Conservation (phyloP, 2,329 filamentous ascomycete species). For the Cercospora sp. region DNA sequence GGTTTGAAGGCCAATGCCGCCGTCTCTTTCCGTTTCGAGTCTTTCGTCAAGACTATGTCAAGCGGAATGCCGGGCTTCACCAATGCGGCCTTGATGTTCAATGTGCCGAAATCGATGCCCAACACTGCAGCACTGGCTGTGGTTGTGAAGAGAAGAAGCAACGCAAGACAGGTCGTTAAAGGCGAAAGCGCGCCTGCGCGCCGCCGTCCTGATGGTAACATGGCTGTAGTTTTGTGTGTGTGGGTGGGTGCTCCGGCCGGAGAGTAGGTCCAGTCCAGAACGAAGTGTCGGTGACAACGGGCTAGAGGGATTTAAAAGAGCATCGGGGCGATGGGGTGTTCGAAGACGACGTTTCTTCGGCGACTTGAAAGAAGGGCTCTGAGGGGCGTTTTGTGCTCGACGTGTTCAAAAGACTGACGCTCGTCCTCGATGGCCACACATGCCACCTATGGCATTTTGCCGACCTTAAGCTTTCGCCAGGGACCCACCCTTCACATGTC, state of each 20-base stretch:
- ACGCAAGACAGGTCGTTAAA: constrained; percentile 25
- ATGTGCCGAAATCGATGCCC: constrained; percentile 90
- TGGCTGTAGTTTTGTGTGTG: constrained; percentile 18
- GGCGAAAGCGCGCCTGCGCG: constrained; percentile 31
- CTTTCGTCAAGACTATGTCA: constrained; percentile 96
- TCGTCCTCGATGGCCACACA: constrained; percentile 1
- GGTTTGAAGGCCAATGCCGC: constrained; percentile 94
- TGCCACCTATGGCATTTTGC: constrained; percentile 12
- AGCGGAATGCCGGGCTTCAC: constrained; percentile 97
- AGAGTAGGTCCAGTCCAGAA: background rate
- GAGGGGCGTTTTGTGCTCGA: constrained; percentile 6
- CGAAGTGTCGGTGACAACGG: constrained; percentile 2
- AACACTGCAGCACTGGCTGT: constrained; percentile 70
- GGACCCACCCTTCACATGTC: constrained; percentile 3
- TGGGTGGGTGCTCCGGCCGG: background rate
- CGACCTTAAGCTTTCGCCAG: constrained; percentile 3
- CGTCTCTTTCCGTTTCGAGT: constrained; percentile 92
- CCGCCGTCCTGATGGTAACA: constrained; percentile 32
- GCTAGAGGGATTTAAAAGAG: background rate
- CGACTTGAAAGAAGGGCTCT: background rate
- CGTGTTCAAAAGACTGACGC: constrained; percentile 12
- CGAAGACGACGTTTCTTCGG: background rate
- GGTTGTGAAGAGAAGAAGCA: constrained; percentile 58
- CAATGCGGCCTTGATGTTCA: constrained; percentile 93
- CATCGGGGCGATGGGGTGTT: constrained; percentile 1